Evolutionary conservation across 768 basidiomycete genomes (phyloP), one percentile per base, ranked within the genome.

Genomic region (Amanita pseudoporphyria): DNA sequence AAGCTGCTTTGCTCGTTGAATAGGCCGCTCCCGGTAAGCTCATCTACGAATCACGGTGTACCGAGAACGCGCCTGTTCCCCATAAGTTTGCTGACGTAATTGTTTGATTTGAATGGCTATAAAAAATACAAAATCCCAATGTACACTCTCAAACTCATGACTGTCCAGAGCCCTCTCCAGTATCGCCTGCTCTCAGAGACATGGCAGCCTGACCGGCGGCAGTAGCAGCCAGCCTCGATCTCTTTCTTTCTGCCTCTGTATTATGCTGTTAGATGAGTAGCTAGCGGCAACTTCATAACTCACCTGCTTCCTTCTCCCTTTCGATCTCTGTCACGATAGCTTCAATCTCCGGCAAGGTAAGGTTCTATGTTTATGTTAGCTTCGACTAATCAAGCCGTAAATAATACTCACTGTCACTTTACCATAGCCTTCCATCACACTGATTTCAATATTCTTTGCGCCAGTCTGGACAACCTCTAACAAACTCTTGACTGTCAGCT

Each of bases 381-480:
- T 16, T 31, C 16, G 1, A 19, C 18, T 30, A n/a, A 45, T n/a
- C n/a, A 4, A 45, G 52, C 13, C n/a, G 42, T 19, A 18, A 19
- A 9, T 48, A 14, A 16, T 16, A 67, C 74, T 52, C 55, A 96
- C 94, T 39, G 90, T 89, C 48, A 95, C 81, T 69, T 93, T 87
- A 52, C 90, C 89, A 63, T 91, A 97, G 53, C 84, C 79, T 62
- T 96, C 93, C 90, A 98, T 94, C 39, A 97, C 89, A 54, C 87
- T 93, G 58, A 99, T 91, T 65, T 99, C 96, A 54, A 99, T 98
- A 67, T 99, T 99, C 74, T 98, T 98, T 4, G 96, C 96, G n/a
- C 96, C 96, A 1, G 96, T 97, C 69, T 98, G 96, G 6, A 99
- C 96, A 32, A 99, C 94, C 65, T 99, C 96, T 19, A 99, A 73